Base-by-base conservation (phyloP, 331 rosid species). In the Acacia concinna region DNA sequence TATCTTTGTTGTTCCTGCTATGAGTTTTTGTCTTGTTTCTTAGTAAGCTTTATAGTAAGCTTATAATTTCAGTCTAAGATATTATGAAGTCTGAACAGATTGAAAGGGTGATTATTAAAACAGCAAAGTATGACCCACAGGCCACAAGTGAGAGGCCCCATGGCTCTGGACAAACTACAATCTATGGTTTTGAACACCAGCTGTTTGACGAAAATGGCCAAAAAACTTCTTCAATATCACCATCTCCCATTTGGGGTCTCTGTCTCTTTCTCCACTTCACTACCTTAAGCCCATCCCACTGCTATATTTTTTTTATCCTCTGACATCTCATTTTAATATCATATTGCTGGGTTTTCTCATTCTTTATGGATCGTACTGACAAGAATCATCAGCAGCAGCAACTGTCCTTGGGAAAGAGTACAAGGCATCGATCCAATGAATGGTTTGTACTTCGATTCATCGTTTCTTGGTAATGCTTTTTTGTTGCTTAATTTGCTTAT, bases 111-210 rank as follows among this genome's bases (percentile, higher is more conserved):
- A 43, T 43, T 21, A 25, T 70, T 82, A 27, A 18, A 65, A 84
- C 79, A 81, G 81, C 76, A 85, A 78, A 60, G 86, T 74, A 74
- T 88, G 97, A 77, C 97, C 97, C 97, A 92, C 96, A 82, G n/a
- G n/a, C n/a, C 96, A 92, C 96, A 82, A 79, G 47, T 83, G 79
- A 79, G 79, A 79, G 92, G 87, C 7, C 88, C 91, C 96, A 82
- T 85, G 62, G 86, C 87, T 87, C 89, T 91, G 91, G 93, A 89
- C 85, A 87, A 87, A 84, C 87, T 85, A 89, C 95, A 91, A 85
- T 90, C 93, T 89, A 81, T 89, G 79, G 97, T 81, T 84, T 88
- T 89, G 87, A 85, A 87, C 92, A 66, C 85, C 88, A 78, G 71
- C 86, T 90, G 89, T 88, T 85, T 38, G 87, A 91, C 83, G 77